Evolutionary conservation across 2,329 filamentous ascomycete genomes (phyloP), one percentile per base, ranked within the genome.

Genomic region (Hypoxylon sp.): DNA sequence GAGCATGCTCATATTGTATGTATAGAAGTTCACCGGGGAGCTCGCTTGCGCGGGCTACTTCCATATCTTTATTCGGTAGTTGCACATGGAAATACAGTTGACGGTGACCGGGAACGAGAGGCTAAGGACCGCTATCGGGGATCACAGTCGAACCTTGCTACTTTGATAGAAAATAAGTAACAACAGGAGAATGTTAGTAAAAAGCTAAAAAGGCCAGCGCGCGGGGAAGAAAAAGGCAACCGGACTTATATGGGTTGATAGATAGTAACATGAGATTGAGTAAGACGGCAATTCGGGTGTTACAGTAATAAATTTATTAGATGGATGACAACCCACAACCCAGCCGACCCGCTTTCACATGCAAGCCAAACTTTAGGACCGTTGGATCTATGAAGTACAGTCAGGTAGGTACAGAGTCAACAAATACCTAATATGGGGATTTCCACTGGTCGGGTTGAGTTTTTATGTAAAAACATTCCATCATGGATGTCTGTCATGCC

Each of bases 1-100:
- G 82, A 9, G 80, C 79, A 77, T 91, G 88, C 64, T 88, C 83
- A 75, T 91, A 91, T 74, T 89, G 88, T 35, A 89, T 82, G 74
- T 90, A 91, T 55, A 82, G 80, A 48, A 91, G 80, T 71, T 87
- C 84, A 50, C 80, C 75, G 9, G 84, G 83, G 11, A 84, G 77
- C 59, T 78, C 72, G 62, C 75, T 76, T 44, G 73, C 71, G 66
- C 75, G 76, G 53, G 73, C 73, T 65, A 78, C 60, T 63, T 78
- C 80, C 81, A 83, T 83, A 63, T 59, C 69, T 69, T 67, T 70
- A 48, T 58, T 8, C 55, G 51, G 17, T 19, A 37, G 59, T 44
- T 44, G 44, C 53, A 65, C 60, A 53, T 68, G 46, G 53, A 63
- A n/a, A 39, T 58, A 44, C 26, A 33, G 50, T 44, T 51, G 54